A percentile compares a stretch with the other conserved stretches of the same genome.
These are phyloP conservation scores for Mortierella sp. DNA, from an alignment of 371 early-diverging fungal genomes.

Conservation along the genomic window DNA sequence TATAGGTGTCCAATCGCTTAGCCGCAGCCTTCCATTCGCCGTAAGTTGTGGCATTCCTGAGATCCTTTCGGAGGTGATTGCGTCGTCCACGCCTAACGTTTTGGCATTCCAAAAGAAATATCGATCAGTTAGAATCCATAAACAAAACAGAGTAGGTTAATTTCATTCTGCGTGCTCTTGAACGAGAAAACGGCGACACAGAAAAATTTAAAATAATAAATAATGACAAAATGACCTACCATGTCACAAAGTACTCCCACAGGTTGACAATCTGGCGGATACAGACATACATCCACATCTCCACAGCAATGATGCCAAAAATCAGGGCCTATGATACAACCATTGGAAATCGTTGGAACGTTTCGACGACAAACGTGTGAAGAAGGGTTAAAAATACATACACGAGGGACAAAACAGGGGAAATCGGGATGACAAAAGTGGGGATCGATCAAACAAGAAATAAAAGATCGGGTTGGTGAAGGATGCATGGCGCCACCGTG, in stretches of 20 bases:
- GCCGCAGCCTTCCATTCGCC: constrained; percentile 84
- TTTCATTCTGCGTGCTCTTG: neutral
- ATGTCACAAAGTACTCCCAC: constrained; percentile 81
- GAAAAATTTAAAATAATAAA: constrained; percentile 6
- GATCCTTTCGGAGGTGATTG: constrained; percentile 63
- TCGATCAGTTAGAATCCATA: neutral
- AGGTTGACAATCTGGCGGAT: constrained; percentile 80
- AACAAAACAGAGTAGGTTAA: neutral
- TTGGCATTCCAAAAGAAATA: neutral
- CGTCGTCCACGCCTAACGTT: constrained; percentile 69
- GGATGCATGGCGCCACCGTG: neutral
- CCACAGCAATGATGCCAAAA: constrained; percentile 73
- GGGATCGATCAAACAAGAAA: too few relatives aligned
- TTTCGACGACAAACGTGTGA: neutral
- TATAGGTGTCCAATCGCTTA: constrained; percentile 75
- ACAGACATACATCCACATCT: constrained; percentile 76
- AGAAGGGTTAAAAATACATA: neutral
- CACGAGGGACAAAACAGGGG: neutral
- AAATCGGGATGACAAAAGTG: neutral
- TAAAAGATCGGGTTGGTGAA: too few relatives aligned
- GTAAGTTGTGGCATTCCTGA: constrained; percentile 70
- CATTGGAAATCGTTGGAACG: neutral
- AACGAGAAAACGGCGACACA: neutral
- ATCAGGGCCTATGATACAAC: constrained; percentile 65
- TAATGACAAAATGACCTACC: constrained; percentile 60